phyloP scores from a whole-genome alignment of 305 asterid genomes.

The Petunia hybrid region DNA sequence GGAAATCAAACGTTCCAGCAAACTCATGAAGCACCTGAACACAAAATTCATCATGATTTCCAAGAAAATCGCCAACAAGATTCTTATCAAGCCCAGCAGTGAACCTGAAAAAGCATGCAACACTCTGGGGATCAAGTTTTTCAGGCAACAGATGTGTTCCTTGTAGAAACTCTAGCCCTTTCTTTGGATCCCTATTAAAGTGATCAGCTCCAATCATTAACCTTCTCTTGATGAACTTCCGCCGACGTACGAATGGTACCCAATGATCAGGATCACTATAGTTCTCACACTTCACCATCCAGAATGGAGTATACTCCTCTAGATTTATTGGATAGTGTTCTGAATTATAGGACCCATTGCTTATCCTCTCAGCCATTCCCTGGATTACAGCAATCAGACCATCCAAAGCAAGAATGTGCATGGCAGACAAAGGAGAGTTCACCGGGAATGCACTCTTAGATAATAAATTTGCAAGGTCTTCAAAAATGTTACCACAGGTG shows the following conservation, averaged over 20 bases:
- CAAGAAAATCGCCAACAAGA: constrained; percentile 97
- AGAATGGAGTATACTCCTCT: constrained; percentile 86
- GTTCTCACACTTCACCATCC: constrained; percentile 97
- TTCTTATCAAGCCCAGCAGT: constrained; percentile 98
- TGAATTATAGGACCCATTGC: constrained; percentile 77
- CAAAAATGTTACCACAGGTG: constrained; percentile 93
- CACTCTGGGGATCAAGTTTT: constrained; percentile 98
- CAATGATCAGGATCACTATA: constrained; percentile 86
- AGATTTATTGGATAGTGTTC: constrained; percentile 69
- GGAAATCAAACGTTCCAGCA: constrained; percentile 95
- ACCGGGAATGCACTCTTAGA: constrained; percentile 99
- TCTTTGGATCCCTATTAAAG: constrained; percentile 97
- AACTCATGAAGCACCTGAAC: constrained; percentile 95
- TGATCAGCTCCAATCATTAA: constrained; percentile 99
- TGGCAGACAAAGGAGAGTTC: constrained; percentile 88
- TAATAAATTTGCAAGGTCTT: constrained; percentile 91
- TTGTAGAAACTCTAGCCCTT: constrained; percentile 97
- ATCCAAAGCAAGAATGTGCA: constrained; percentile 99
- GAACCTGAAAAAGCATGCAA: constrained; percentile 97
- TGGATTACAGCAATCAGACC: constrained; percentile 97
- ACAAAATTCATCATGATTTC: constrained; percentile 91
- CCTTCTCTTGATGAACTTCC: constrained; percentile 92
- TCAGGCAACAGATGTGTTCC: constrained; percentile 97
- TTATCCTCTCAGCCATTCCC: constrained; percentile 99
- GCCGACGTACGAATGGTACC: constrained; percentile 90